Conservation (phyloP, 768 basidiomycete genomes). For the Cystobasidium tubakii region DNA sequence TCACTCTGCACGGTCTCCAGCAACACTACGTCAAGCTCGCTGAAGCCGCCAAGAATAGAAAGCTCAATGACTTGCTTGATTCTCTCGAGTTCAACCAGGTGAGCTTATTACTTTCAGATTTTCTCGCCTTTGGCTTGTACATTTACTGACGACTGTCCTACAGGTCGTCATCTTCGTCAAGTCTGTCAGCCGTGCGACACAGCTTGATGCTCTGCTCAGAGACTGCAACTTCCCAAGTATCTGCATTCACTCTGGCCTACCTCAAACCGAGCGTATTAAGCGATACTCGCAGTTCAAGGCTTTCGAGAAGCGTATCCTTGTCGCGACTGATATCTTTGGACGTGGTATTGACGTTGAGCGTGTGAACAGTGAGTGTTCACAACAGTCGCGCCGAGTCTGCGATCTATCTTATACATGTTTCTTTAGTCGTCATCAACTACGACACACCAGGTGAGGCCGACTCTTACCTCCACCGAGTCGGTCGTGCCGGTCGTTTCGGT, state of each 20-base stretch:
- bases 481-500: conserved; percentile 97
- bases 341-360: conserved; percentile 99
- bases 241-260: conserved; percentile 87
- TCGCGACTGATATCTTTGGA: conserved; percentile 98
- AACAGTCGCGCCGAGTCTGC: background rate
- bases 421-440: conserved; percentile 81
- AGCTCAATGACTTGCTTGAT: conserved; percentile 90
- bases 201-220: conserved; percentile 88
- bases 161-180: conserved; percentile 99
- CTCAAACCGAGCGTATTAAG: conserved; percentile 91
- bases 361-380: conserved; percentile 62
- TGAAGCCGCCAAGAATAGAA: conserved; percentile 91
- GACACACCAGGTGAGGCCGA: conserved; percentile 96
- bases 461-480: conserved; percentile 96
- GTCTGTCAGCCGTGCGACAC: conserved; percentile 91
- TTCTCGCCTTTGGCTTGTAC: background rate
- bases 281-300: conserved; percentile 98
- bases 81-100: conserved; percentile 98
- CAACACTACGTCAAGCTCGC: conserved; percentile 98
- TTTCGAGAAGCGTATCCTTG: conserved; percentile 97
- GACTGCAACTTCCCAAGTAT: conserved; percentile 99
- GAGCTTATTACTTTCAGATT: conserved; percentile 39
- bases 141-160: background rate
- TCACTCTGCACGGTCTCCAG: conserved; percentile 94
- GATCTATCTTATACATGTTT: background rate